A percentile compares a stretch with the other conserved stretches of the same genome.
phyloP scores from a whole-genome alignment of 2,329 filamentous ascomycete species.

The Coleophoma crateriformis region DNA sequence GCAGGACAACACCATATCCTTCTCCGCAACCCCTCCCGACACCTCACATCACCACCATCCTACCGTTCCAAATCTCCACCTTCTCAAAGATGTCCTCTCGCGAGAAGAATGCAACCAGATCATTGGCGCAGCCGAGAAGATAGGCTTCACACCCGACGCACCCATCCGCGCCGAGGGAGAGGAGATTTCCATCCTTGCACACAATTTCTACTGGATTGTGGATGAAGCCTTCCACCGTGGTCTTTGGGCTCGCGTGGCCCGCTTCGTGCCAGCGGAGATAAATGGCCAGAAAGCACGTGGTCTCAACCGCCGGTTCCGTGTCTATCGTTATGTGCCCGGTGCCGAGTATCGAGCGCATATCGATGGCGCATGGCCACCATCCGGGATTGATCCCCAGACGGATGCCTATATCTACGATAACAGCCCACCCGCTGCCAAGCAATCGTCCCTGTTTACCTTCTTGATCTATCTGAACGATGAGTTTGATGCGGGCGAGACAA shows the following conservation, averaged over 20 bases:
- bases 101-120: conserved; percentile 59
- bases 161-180: conserved; percentile 57
- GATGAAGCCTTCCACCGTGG: conserved; percentile 57
- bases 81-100: conserved; percentile 56
- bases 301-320: conserved; percentile 64
- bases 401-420: conserved; percentile 58
- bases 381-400: conserved; percentile 46
- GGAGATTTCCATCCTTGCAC: conserved; percentile 59
- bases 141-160: conserved; percentile 63
- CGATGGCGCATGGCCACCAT: conserved; percentile 68
- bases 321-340: conserved; percentile 68
- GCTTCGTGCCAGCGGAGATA: conserved; percentile 49
- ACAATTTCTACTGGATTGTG: conserved; percentile 71
- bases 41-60: conserved; percentile 51
- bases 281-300: conserved; percentile 54
- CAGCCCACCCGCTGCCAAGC: conserved; percentile 51
- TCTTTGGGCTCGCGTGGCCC: conserved; percentile 55
- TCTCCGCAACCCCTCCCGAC: conserved; percentile 41
- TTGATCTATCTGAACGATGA: conserved; percentile 67
- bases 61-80: conserved; percentile 52
- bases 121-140: conserved; percentile 58
- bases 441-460: conserved; percentile 66
- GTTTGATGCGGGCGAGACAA: conserved; percentile 66
- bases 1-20: conserved; percentile 46
- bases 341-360: conserved; percentile 69